Conservation (phyloP, 83 land plant species). For the Diphasiastrum complanatum region DNA sequence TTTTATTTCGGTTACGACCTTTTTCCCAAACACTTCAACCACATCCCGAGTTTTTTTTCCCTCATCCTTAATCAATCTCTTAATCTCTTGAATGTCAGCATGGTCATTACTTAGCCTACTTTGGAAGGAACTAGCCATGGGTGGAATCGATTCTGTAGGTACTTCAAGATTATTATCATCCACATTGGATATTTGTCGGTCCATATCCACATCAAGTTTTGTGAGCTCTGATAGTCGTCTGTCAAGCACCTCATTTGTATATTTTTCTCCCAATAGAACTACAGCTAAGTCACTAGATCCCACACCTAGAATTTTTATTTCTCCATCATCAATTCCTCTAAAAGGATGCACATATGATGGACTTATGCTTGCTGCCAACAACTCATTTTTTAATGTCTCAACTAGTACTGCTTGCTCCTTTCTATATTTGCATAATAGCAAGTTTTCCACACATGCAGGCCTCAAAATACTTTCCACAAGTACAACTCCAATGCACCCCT, state of each 20-base stretch:
- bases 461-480: conserved; percentile 4
- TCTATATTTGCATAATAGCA: background rate
- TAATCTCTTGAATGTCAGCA: too few species aligned
- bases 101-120: too few species aligned
- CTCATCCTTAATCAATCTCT: background rate
- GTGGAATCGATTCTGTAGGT: too few species aligned
- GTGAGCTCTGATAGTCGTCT: too few species aligned
- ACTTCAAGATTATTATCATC: too few species aligned
- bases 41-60: background rate
- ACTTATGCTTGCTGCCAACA: conserved; percentile 1
- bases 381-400: background rate
- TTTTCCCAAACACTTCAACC: background rate
- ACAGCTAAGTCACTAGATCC: too few species aligned
- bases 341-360: background rate
- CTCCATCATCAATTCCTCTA: background rate
- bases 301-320: too few species aligned
- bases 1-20: background rate
- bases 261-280: too few species aligned
- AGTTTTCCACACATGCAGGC: background rate
- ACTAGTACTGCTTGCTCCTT: conserved; percentile 2
- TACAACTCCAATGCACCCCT: background rate
- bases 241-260: too few species aligned
- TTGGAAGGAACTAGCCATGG: too few species aligned
- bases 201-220: too few species aligned
- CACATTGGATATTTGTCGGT: too few species aligned